These are phyloP conservation scores for Dichotomopilus funicola DNA, from an alignment of 2,329 filamentous ascomycete species.

Conservation along the genomic window DNA sequence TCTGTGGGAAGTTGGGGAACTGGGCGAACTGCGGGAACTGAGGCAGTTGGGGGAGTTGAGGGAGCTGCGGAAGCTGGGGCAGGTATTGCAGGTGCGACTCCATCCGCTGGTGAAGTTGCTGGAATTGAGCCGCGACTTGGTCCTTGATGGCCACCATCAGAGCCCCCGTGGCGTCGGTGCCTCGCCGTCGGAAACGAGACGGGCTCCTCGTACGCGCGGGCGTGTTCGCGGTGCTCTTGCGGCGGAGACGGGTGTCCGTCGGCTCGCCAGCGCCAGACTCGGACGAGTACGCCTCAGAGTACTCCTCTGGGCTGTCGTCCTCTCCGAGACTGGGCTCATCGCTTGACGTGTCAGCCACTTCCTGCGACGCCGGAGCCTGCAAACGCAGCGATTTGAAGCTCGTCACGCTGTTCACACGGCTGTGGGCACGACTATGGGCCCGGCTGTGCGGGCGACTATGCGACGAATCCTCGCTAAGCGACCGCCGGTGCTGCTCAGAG, in stretches of 20 bases:
- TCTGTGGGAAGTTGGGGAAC: constrained; percentile 52
- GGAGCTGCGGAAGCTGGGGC: constrained; percentile 31
- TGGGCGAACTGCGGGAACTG: constrained; percentile 57
- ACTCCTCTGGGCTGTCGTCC: constrained; percentile 35
- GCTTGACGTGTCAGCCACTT: constrained; percentile 36
- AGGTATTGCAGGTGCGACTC: constrained; percentile 17
- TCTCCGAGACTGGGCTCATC: constrained; percentile 37
- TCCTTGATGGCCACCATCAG: constrained; percentile 64
- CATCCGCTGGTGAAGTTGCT: constrained; percentile 52
- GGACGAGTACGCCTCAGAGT: constrained; percentile 38
- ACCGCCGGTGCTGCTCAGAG: constrained; percentile 56
- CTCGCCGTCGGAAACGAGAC: constrained; percentile 19
- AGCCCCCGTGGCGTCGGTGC: constrained; percentile 29
- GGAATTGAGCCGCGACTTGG: constrained; percentile 65
- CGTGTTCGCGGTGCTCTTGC: constrained; percentile 22
- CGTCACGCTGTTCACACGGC: constrained; percentile 56
- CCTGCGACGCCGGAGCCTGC: constrained; percentile 35
- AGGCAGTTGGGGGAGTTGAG: constrained; percentile 63
- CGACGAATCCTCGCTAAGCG: constrained; percentile 57
- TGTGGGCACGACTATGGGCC: constrained; percentile 27
- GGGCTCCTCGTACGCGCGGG: constrained; percentile 19
- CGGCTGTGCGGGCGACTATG: constrained; percentile 17
- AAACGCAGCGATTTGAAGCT: constrained; percentile 60
- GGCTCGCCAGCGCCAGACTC: constrained; percentile 34
- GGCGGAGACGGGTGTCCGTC: constrained; percentile 35